Conservation (phyloP, 2,329 filamentous ascomycete genomes). For the Zelopaecilomyces penicillatus region DNA sequence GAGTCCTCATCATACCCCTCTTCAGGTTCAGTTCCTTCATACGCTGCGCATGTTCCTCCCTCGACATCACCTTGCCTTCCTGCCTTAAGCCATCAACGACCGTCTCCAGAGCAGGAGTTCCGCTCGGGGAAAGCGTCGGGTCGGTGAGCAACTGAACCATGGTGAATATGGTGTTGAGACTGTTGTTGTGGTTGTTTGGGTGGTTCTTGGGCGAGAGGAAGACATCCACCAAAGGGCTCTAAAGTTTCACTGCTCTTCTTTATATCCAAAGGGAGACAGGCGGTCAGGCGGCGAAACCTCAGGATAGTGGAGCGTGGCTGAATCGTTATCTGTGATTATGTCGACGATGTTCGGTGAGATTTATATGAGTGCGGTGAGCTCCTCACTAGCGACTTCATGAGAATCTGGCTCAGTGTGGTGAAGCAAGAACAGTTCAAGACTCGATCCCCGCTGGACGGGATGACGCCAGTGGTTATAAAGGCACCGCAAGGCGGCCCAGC, state of each 20-base stretch:
- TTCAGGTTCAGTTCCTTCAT: slow-evolving; percentile 30
- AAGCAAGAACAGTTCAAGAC: no score
- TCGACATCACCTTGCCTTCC: slow-evolving; percentile 20
- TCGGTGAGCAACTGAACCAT: slow-evolving; percentile 27
- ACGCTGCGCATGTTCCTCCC: slow-evolving; percentile 34
- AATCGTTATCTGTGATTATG: no score
- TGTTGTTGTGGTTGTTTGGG: no score
- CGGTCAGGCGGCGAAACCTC: neutral
- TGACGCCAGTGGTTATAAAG: no score
- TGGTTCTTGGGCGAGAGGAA: no score
- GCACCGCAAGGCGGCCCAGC: neutral
- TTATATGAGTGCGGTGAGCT: slow-evolving; percentile 1
- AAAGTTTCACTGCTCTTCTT: no score
- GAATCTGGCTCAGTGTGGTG: slow-evolving; percentile 1
- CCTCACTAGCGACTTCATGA: slow-evolving; percentile 37
- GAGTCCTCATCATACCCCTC: slow-evolving; percentile 28
- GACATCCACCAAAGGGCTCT: no score
- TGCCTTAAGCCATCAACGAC: slow-evolving; percentile 7
- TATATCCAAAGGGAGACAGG: no score
- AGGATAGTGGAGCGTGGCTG: slow-evolving; percentile 2
- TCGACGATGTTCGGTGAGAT: no score
- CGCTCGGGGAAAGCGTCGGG: slow-evolving; percentile 19
- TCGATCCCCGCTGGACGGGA: no score
- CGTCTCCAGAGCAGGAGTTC: slow-evolving; percentile 16
- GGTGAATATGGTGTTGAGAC: slow-evolving; percentile 2